Evolutionary conservation across 495 filamentous ascomycete species (phyloP).

Genomic region (Amphirosellinia nigrospora): DNA sequence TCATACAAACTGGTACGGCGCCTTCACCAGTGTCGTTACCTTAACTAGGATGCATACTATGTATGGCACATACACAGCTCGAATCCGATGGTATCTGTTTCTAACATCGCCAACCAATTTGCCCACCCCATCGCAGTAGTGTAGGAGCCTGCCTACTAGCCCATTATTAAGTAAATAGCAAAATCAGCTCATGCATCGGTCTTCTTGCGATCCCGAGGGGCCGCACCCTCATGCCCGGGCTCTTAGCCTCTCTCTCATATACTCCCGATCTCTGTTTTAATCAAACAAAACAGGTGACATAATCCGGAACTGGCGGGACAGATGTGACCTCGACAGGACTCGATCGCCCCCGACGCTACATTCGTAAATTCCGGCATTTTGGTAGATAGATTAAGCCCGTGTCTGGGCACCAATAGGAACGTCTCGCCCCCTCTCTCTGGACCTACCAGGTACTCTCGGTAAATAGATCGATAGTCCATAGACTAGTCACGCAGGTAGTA

Average conservation of each 20-base stretch:
- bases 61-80: neutral
- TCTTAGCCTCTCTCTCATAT: neutral
- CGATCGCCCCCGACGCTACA: slow-evolving; percentile 15
- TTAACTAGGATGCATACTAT: neutral
- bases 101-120: slow-evolving; percentile 1
- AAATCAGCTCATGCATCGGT: slow-evolving; percentile 4
- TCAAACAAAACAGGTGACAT: neutral
- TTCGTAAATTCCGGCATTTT: slow-evolving; percentile 25
- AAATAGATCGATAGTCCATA: neutral
- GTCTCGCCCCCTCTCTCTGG: neutral
- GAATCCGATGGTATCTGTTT: neutral
- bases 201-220: neutral
- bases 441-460: slow-evolving; percentile 6
- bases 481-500: neutral
- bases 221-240: neutral
- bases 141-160: neutral
- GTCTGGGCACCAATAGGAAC: slow-evolving; percentile 23
- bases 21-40: neutral
- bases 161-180: neutral
- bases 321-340: slow-evolving; percentile 13
- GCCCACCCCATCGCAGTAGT: too few species aligned
- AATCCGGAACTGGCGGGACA: slow-evolving; percentile 1
- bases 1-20: neutral
- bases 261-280: neutral
- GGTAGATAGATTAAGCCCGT: slow-evolving; percentile 25